Percentiles rank a stretch among this genome's conserved stretches.
phyloP scores from a whole-genome alignment of 2,329 filamentous ascomycete genomes.

The Phialocephala subalpina region DNA sequence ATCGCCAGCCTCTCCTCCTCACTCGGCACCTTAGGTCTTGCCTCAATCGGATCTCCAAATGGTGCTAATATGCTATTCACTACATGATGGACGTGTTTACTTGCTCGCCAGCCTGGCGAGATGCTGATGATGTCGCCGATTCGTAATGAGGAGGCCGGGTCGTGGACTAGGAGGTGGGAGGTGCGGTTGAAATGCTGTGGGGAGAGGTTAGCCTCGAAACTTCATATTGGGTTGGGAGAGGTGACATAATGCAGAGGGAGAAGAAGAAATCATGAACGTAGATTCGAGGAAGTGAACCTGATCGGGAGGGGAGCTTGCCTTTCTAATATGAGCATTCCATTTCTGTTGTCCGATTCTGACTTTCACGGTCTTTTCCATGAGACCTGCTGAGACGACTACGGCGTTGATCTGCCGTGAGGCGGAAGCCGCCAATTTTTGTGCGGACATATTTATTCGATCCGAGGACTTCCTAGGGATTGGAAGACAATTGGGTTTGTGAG shows the following conservation, averaged over 20 bases:
- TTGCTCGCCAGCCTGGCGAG: slow-evolving; percentile 69
- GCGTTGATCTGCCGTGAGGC: slow-evolving; percentile 33
- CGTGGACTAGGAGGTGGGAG: slow-evolving; percentile 76
- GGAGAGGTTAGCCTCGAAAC: background rate
- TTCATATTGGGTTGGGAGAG: background rate
- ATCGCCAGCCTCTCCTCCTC: slow-evolving; percentile 66
- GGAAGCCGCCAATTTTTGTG: slow-evolving; percentile 16
- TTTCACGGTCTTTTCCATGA: slow-evolving; percentile 82
- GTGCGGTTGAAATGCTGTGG: slow-evolving; percentile 69
- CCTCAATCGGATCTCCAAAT: slow-evolving; percentile 67
- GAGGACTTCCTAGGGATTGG: background rate
- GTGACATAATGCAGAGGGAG: background rate
- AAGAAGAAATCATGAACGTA: background rate
- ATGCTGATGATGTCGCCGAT: slow-evolving; percentile 81
- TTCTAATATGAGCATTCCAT: slow-evolving; percentile 77
- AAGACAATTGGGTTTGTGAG: background rate
- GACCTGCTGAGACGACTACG: slow-evolving; percentile 79
- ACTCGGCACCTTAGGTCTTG: slow-evolving; percentile 71
- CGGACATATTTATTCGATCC: slow-evolving; percentile 12
- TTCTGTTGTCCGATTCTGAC: slow-evolving; percentile 75
- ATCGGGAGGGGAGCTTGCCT: slow-evolving; percentile 59
- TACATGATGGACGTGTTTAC: slow-evolving; percentile 74
- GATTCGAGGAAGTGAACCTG: no score
- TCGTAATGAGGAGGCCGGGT: slow-evolving; percentile 76
- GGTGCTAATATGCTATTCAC: slow-evolving; percentile 79